Base-by-base conservation (phyloP, 495 filamentous ascomycete genomes). In the Trichoderma orchidacearum region DNA sequence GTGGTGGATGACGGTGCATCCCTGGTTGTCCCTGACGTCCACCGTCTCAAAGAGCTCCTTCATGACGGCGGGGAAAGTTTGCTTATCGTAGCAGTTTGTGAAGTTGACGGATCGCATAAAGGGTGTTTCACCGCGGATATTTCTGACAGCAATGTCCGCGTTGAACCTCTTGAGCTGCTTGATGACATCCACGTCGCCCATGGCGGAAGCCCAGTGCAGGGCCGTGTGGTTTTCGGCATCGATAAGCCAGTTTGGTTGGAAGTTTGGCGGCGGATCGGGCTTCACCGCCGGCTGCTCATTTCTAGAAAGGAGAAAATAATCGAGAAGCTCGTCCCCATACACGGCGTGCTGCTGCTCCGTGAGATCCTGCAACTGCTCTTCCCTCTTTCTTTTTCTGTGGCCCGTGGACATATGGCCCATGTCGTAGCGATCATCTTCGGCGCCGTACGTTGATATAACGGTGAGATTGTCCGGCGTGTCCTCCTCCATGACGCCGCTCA, bases 131-230 rank as follows among this genome's bases (percentile, higher is more conserved):
- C 90, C 90, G 51, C 87, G 85, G 18, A 81, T 72, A 41, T 91
- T 92, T 51, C 82, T 74, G 6, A 79, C 75, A 30, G 80, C 80
- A 13, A 85, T 69, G 55, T 81, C 80, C 9, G 90, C 90, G 31
- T 84, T 82, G 54, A 87, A 86, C 12, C 79, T 77, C 57, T 92
- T 83, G 3, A 98, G 73, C 62, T 92, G 82, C 65, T 83, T 87
- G 56, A 96, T 88, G 30, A 97, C 87, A 28, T 89, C 86, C 17
- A 96, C 72, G 63, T 98, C 93, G 36, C 92, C 93, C 93, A 98
- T 97, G n/a, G 93, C 86, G 57, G 88, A 86, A 17, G 90, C 93
- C 93, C 93, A 98, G 65, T 98, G 93, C 56, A 98, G 76, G 3
- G 90, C 90, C 2, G 87, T 92, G 62, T 96, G 90, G 4, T 82